Percentiles rank a stretch among this genome's conserved stretches.
Evolutionary conservation across 192 early-diverging fungal genomes (phyloP).

Genomic region (Coemansia erecta): DNA sequence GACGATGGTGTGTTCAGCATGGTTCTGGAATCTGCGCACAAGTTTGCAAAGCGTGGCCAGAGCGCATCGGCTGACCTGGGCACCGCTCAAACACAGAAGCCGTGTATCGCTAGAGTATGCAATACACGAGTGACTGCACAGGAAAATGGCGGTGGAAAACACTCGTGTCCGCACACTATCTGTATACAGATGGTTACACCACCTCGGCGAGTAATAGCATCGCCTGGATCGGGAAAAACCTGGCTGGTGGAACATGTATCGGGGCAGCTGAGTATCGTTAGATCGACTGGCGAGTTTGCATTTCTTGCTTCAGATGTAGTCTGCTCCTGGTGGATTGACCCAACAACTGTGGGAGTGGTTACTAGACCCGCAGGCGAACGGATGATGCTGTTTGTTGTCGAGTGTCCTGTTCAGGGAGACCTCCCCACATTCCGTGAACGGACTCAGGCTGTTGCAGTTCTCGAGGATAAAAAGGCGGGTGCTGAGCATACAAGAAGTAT

Average conservation of each 20-base stretch:
- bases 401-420: too few relatives aligned
- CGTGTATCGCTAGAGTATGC: too few relatives aligned
- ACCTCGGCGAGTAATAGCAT: neutral
- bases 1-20: conserved; percentile 39
- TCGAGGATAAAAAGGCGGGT: too few relatives aligned
- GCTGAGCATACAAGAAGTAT: too few relatives aligned
- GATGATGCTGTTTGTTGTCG: conserved; percentile 17
- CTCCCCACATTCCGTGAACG: too few relatives aligned
- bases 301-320: conserved; percentile 13
- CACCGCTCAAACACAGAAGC: too few relatives aligned
- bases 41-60: too few relatives aligned
- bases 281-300: neutral
- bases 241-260: conserved; percentile 10
- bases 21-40: conserved; percentile 21
- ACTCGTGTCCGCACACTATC: neutral
- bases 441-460: too few relatives aligned
- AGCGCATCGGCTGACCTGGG: too few relatives aligned
- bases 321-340: conserved; percentile 33
- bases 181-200: neutral
- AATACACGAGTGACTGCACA: too few relatives aligned
- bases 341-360: conserved; percentile 14
- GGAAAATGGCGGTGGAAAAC: too few relatives aligned
- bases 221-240: neutral
- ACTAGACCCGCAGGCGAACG: neutral
- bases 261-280: conserved; percentile 5